These are phyloP conservation scores for Licmophora abbreviata DNA, from an alignment of 108 stramenopile species.

Conservation along the genomic window DNA sequence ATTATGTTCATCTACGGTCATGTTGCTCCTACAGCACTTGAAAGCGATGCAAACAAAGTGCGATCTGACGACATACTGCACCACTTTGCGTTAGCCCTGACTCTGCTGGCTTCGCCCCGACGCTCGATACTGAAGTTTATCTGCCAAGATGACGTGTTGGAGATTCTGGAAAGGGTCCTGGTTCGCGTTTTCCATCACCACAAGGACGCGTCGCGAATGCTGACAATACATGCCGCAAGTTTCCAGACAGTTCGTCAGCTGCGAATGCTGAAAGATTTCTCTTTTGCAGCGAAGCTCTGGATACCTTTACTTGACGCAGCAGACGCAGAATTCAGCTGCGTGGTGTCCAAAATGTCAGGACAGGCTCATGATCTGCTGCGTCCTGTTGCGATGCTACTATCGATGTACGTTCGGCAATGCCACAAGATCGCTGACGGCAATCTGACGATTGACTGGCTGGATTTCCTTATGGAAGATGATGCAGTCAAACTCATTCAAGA, in stretches of 20 bases:
- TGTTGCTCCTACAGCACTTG: slow-evolving; percentile 28
- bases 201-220: slow-evolving; percentile 45
- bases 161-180: slow-evolving; percentile 55
- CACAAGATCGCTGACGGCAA: slow-evolving; percentile 49
- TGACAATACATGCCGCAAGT: slow-evolving; percentile 60
- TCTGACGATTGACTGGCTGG: slow-evolving; percentile 67
- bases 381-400: slow-evolving; percentile 69
- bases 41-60: slow-evolving; percentile 43
- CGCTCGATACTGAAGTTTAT: slow-evolving; percentile 55
- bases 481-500: slow-evolving; percentile 71
- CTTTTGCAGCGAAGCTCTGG: slow-evolving; percentile 72
- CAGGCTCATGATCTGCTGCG: slow-evolving; percentile 52
- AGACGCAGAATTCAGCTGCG: slow-evolving; percentile 65
- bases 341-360: slow-evolving; percentile 50
- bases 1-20: slow-evolving; percentile 49
- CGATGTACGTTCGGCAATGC: slow-evolving; percentile 77
- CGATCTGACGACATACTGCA: slow-evolving; percentile 60
- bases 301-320: slow-evolving; percentile 75
- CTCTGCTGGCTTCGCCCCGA: slow-evolving; percentile 56
- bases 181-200: slow-evolving; percentile 62
- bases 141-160: slow-evolving; percentile 43
- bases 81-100: slow-evolving; percentile 44
- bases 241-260: slow-evolving; percentile 54
- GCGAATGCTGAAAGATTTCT: slow-evolving; percentile 71
- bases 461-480: slow-evolving; percentile 72